Evolutionary conservation across 495 filamentous ascomycete genomes (phyloP), one percentile per base, ranked within the genome.

Genomic region (Penicillium canescens): DNA sequence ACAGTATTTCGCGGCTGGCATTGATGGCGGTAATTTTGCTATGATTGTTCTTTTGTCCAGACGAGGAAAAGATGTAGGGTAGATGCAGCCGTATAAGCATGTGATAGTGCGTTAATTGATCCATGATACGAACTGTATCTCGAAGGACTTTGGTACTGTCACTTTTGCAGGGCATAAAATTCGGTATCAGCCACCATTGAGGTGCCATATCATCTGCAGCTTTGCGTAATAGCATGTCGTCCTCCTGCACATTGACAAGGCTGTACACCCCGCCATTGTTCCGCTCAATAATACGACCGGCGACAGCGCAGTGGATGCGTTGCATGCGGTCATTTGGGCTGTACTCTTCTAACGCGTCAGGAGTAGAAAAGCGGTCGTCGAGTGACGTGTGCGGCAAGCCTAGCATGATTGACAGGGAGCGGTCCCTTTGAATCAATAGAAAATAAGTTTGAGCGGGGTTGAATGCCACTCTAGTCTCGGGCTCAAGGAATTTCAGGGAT

Each of bases 251-350:
- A 24, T 55, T 55, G 4, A 68, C 26, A 20, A 59, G 40, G 31
- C 59, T 38, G 14, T 50, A 43, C 12, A 57, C 8, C 20, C 57
- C 62, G 1, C 38, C 38, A 54, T 71, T 62, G 36, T 73, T 80
- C 0, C 79, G 67, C 23, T 79, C 71, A 16, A 77, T 68, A 37
- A 83, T 74, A 31, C 68, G 71, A 8, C 77, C 73, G 18, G 56
- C 48, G 36, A 65, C 42, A 6, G 41, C 38, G 31, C 55, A 64
- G 48, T 66, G 60, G 11, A 61, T 59, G 20, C 67, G 60, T 45
- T 67, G 54, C 46, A 70, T 53, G 13, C 67, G 60, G 1, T 65
- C 62, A 2, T 39, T 45, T 20, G 62, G 56, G 18, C 39, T 4
- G 42, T 51, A 59, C 12, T 11, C 49, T 47, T 59, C 42, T 13